These are phyloP conservation scores for Chlorophyllum brunneum DNA, from an alignment of 768 basidiomycete genomes.

Conservation along the genomic window DNA sequence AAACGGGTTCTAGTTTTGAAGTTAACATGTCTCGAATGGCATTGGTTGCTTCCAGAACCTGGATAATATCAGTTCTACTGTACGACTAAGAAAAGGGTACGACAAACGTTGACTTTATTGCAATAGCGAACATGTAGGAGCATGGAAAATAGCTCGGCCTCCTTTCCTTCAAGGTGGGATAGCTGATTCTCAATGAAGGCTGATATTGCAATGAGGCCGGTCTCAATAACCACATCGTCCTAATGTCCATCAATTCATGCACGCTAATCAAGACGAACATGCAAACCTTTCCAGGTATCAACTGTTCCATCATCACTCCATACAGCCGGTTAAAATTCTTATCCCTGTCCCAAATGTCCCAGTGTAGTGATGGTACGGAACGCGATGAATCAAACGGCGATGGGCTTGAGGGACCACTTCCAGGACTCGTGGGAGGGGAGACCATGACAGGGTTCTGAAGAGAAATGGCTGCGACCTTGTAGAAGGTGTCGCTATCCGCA, in stretches of 20 bases:
- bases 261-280: background rate
- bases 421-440: constrained; percentile 53
- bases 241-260: constrained; percentile 24
- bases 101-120: constrained; percentile 63
- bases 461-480: constrained; percentile 64
- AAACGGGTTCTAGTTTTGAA: constrained; percentile 73
- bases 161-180: constrained; percentile 70
- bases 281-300: constrained; percentile 62
- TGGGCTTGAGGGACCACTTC: constrained; percentile 49
- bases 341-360: constrained; percentile 70
- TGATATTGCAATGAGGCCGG: constrained; percentile 79
- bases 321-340: constrained; percentile 71
- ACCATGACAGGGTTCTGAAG: constrained; percentile 52
- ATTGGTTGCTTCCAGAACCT: constrained; percentile 84
- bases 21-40: constrained; percentile 76
- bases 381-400: constrained; percentile 46
- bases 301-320: constrained; percentile 55
- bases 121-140: constrained; percentile 73
- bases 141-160: constrained; percentile 69
- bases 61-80: constrained; percentile 5
- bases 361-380: constrained; percentile 40
- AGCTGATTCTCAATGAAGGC: constrained; percentile 78
- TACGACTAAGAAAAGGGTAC: background rate
- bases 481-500: constrained; percentile 51
- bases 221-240: constrained; percentile 65